Evolutionary conservation across 2,329 filamentous ascomycete genomes (phyloP), one percentile per base, ranked within the genome.

Genomic region (Diaporthe citri): DNA sequence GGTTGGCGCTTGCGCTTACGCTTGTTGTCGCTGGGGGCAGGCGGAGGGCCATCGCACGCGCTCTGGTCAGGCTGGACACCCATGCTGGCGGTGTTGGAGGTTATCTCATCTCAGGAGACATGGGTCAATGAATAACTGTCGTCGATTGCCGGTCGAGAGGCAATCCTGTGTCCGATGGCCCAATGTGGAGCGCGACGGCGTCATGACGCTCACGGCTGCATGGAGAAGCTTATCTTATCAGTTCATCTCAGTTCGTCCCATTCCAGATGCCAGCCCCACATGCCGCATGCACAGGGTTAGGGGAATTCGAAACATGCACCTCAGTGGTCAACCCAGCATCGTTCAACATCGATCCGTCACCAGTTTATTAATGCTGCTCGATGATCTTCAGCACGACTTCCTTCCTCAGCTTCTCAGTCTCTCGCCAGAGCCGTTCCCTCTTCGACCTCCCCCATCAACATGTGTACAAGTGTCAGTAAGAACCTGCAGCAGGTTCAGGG

Each of bases 1-100:
- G 17, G 31, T 20, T 60, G 22, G 6, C 52, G 48, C 64, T 66
- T 76, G 4, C 46, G 46, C 41, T 64, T 64, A 17, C 57, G 74
- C 56, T 71, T 74, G 56, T 36, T 55, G 48, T 36, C 36, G 39
- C 15, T 31, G 4, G 70, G 39, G 43, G 36, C 25, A 39, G 71
- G 22, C 39, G 48, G 10, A 13, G 20, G 43, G 28, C 43, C 39
- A 20, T 17, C 55, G 62, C 22, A 71, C 25, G 72, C 60, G 13
- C 60, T 39, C 64, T 72, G 72, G 10, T 69, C 34, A 20, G 59
- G 72, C 22, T 76, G 60, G 36, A 72, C 52, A 31, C 72, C 73
- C 73, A 75, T 76, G 2, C 13, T 70, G 43, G 4, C n/a, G 3
- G 15, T 17, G 25, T 36, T 9, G 3, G 48, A n/a, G 22, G n/a